Percentiles rank a stretch among this genome's conserved stretches.
phyloP scores from a whole-genome alignment of 2,329 filamentous ascomycete species.

The Endocalyx cinctus region DNA sequence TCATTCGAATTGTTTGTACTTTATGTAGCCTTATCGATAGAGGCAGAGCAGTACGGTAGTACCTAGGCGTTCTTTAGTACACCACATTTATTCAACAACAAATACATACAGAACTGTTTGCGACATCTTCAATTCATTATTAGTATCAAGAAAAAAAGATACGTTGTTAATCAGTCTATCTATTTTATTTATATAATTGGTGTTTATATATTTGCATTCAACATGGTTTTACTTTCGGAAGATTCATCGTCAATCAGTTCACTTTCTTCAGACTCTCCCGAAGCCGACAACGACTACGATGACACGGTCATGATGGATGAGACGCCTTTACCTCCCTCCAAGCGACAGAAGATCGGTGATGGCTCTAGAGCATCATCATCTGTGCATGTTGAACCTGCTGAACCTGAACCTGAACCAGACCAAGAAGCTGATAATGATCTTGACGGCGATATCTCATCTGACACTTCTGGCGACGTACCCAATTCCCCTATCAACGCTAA shows the following conservation, averaged over 20 bases:
- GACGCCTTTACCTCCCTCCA: conserved; percentile 27
- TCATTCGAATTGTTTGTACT: too few relatives aligned
- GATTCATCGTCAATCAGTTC: conserved; percentile 28
- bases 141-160: too few relatives aligned
- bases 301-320: conserved; percentile 18
- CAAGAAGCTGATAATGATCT: conserved; percentile 32
- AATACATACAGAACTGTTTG: too few relatives aligned
- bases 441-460: conserved; percentile 73
- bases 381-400: conserved; percentile 41
- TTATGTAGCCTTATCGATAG: too few relatives aligned
- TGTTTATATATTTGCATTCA: too few relatives aligned
- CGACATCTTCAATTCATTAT: too few relatives aligned
- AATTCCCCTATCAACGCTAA: conserved; percentile 64
- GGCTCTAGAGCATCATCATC: conserved; percentile 41
- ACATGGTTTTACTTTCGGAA: conserved; percentile 26
- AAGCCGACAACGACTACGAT: conserved; percentile 27
- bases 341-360: conserved; percentile 31
- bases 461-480: conserved; percentile 82
- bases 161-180: too few relatives aligned
- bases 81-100: too few relatives aligned
- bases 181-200: too few relatives aligned
- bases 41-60: too few relatives aligned
- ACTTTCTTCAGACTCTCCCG: conserved; percentile 26
- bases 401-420: too few relatives aligned
- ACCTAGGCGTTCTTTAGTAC: too few relatives aligned